A percentile compares a stretch with the other conserved stretches of the same genome.
Conservation (phyloP, 1,284 basidiomycete genomes). For the Athelia sp. region DNA sequence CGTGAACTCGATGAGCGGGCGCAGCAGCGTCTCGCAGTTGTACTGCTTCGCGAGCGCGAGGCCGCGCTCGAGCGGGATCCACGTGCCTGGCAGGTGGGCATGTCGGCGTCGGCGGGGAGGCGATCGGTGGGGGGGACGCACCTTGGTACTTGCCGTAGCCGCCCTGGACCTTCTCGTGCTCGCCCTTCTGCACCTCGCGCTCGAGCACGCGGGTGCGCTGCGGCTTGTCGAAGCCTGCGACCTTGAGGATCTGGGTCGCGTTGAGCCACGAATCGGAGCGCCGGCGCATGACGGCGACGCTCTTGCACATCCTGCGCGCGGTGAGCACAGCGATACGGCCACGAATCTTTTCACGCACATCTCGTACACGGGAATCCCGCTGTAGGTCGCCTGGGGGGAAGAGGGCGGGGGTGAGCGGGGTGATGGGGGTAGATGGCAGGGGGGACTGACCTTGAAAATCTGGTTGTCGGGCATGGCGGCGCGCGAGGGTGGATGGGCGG, state of each 20-base stretch:
- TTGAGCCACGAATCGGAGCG: slow-evolving; percentile 96
- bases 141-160: slow-evolving; percentile 99
- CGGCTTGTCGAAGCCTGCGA: slow-evolving; percentile 99
- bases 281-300: slow-evolving; percentile 96
- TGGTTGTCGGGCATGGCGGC: slow-evolving; percentile 66
- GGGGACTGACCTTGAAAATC: slow-evolving; percentile 64
- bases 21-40: slow-evolving; percentile 85
- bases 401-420: slow-evolving; percentile 7
- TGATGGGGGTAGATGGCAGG: slow-evolving; percentile 9
- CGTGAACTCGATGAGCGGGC: slow-evolving; percentile 93
- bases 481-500: background rate
- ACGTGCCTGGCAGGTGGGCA: slow-evolving; percentile 74
- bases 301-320: slow-evolving; percentile 82
- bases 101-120: background rate
- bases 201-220: slow-evolving; percentile 97
- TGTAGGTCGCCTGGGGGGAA: slow-evolving; percentile 70
- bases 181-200: slow-evolving; percentile 97
- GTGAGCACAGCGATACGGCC: slow-evolving; percentile 25
- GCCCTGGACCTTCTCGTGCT: slow-evolving; percentile 99
- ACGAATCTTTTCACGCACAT: slow-evolving; percentile 60
- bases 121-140: slow-evolving; percentile 30
- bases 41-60: slow-evolving; percentile 88
- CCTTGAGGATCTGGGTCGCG: slow-evolving; percentile 99
- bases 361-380: slow-evolving; percentile 84
- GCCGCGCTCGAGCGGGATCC: slow-evolving; percentile 95